Evolutionary conservation across 108 stramenopile genomes (phyloP).

Genomic region (Epithemia pelagica): DNA sequence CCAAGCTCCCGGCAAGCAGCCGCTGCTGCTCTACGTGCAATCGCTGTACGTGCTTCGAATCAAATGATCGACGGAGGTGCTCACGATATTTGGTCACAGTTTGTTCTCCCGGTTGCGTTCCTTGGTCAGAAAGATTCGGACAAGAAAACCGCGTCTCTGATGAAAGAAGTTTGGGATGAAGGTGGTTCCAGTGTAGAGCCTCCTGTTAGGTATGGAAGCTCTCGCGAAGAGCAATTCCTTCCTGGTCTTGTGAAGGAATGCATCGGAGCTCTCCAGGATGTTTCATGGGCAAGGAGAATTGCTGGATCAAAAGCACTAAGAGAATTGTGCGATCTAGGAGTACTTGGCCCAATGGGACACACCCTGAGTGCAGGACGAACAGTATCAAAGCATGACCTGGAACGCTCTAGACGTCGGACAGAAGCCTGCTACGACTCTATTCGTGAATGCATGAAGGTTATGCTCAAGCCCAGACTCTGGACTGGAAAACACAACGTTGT

Average conservation of each 20-base stretch:
- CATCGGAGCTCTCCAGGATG: conserved; percentile 43
- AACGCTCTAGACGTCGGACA: conserved; percentile 38
- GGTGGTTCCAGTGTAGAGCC: conserved; percentile 49
- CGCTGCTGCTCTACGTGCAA: conserved; percentile 62
- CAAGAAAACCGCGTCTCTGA: conserved; percentile 43
- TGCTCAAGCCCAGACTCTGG: conserved; percentile 60
- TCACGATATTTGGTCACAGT: conserved; percentile 58
- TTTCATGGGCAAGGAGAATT: conserved; percentile 59
- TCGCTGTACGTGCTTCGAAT: conserved; percentile 63
- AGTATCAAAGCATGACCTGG: background rate
- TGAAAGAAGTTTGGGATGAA: conserved; percentile 87
- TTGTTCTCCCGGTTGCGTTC: conserved; percentile 65
- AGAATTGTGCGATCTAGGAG: conserved; percentile 44
- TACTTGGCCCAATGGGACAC: conserved; percentile 43
- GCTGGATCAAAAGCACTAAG: conserved; percentile 45
- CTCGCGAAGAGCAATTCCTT: conserved; percentile 54
- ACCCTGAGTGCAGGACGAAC: background rate
- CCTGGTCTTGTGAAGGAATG: conserved; percentile 39
- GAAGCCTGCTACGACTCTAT: conserved; percentile 35
- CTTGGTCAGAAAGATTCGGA: conserved; percentile 71
- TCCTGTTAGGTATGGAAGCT: conserved; percentile 1
- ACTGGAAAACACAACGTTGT: conserved; percentile 54
- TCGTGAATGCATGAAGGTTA: conserved; percentile 32
- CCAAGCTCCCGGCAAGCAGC: conserved; percentile 57
- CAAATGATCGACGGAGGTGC: conserved; percentile 72